Percentiles rank a stretch among this genome's conserved stretches.
These are phyloP conservation scores for Leccinum boreale DNA, from an alignment of 768 basidiomycete genomes.

Conservation along the genomic window DNA sequence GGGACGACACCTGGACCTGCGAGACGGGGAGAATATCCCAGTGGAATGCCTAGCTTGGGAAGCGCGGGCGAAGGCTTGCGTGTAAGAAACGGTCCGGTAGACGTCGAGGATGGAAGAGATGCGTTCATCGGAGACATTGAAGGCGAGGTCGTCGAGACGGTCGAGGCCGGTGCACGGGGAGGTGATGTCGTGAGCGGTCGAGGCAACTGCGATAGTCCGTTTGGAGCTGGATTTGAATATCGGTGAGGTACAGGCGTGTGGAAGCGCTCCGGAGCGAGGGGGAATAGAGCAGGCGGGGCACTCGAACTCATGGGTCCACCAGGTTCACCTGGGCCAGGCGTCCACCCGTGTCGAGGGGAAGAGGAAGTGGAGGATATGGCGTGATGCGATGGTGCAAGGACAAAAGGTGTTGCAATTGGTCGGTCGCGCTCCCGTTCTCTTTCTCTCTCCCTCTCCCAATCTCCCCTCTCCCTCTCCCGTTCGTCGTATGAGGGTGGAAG, in stretches of 20 bases:
- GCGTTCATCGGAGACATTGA: constrained; percentile 15
- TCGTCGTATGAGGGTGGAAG: constrained; percentile 30
- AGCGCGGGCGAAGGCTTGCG: constrained; percentile 27
- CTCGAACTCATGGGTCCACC: constrained; percentile 24
- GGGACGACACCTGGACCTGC: constrained; percentile 16
- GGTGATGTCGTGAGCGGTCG: constrained; percentile 8
- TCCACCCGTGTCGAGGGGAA: constrained; percentile 44
- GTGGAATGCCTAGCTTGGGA: constrained; percentile 26
- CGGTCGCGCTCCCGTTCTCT: constrained; percentile 49
- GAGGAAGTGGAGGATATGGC: constrained; percentile 32
- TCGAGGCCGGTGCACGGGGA: no score
- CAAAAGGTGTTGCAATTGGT: constrained; percentile 52
- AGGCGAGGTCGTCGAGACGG: constrained; percentile 15
- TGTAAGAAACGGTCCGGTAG: constrained; percentile 17
- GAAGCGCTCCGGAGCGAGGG: constrained; percentile 28
- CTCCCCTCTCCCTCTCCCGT: constrained; percentile 24
- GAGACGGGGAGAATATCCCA: constrained; percentile 29
- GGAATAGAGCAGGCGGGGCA: constrained; percentile 28
- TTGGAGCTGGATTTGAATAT: constrained; percentile 22
- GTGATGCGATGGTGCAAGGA: constrained; percentile 45
- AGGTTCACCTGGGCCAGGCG: constrained; percentile 21
- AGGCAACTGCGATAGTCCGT: constrained; percentile 21
- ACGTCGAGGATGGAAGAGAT: constrained; percentile 10
- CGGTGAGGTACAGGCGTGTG: constrained; percentile 29
- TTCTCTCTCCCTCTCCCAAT: constrained; percentile 23